A percentile compares a stretch with the other conserved stretches of the same genome.
These are phyloP conservation scores for Pichia nanzhaoensis DNA, from an alignment of 805 yeast species.

Conservation along the genomic window DNA sequence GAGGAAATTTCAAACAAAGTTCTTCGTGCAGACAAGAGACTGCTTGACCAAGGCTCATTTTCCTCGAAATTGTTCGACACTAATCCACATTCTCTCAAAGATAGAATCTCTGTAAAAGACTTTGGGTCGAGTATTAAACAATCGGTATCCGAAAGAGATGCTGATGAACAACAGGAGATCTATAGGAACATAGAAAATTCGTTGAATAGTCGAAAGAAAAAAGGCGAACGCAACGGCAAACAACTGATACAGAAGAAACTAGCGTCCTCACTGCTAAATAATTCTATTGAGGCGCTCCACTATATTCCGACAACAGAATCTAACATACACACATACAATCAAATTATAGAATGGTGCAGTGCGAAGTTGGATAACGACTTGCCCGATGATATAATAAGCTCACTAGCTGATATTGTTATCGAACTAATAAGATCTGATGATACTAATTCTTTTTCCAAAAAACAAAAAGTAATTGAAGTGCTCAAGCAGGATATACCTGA, in stretches of 20 bases:
- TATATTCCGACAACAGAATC: slow-evolving; percentile 59
- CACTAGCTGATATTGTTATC: slow-evolving; percentile 63
- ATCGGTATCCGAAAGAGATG: slow-evolving; percentile 12
- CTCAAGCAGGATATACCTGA: slow-evolving; percentile 37
- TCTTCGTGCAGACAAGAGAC: slow-evolving; percentile 48
- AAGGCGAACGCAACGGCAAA: neutral
- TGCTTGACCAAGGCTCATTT: slow-evolving; percentile 34
- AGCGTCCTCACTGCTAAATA: slow-evolving; percentile 28
- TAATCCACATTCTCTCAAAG: slow-evolving; percentile 67
- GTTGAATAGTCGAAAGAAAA: neutral
- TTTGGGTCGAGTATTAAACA: slow-evolving; percentile 42
- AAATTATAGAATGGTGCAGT: slow-evolving; percentile 54
- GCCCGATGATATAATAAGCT: slow-evolving; percentile 63
- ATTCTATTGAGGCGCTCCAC: slow-evolving; percentile 40
- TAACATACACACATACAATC: slow-evolving; percentile 45
- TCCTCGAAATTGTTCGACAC: slow-evolving; percentile 44
- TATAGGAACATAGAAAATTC: slow-evolving; percentile 1
- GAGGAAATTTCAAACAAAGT: slow-evolving; percentile 79
- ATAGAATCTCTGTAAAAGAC: slow-evolving; percentile 58
- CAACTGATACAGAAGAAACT: neutral
- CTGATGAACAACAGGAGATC: slow-evolving; percentile 16
- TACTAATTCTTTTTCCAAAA: slow-evolving; percentile 37
- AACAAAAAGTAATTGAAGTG: slow-evolving; percentile 44
- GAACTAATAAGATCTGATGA: slow-evolving; percentile 46
- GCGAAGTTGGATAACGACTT: slow-evolving; percentile 57